phyloP scores from a whole-genome alignment of 2,329 filamentous ascomycete genomes.

The Scedosporium dehoogii region DNA sequence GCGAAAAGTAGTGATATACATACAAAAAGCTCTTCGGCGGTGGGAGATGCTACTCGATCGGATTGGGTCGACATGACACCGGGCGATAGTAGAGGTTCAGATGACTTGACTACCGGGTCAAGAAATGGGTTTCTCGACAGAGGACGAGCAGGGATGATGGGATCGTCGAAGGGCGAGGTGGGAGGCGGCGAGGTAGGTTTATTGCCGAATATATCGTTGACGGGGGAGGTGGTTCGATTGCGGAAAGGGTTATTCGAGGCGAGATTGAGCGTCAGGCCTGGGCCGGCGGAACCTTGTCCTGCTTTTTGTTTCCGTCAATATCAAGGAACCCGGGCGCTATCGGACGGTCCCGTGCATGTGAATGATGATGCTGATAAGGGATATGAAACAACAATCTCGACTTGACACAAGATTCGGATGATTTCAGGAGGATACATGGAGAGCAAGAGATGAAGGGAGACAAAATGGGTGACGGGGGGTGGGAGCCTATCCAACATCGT shows the following conservation, averaged over 20 bases:
- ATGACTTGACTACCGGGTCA: slow-evolving; percentile 32
- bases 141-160: slow-evolving; percentile 40
- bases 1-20: slow-evolving; percentile 25
- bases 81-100: slow-evolving; percentile 26
- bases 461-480: slow-evolving; percentile 11
- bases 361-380: slow-evolving; percentile 21
- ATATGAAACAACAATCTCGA: slow-evolving; percentile 37
- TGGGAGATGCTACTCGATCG: slow-evolving; percentile 36
- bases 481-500: background rate
- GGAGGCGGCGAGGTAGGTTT: slow-evolving; percentile 25
- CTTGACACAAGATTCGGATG: slow-evolving; percentile 32
- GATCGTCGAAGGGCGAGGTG: slow-evolving; percentile 51
- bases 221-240: slow-evolving; percentile 58
- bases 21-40: slow-evolving; percentile 69
- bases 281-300: slow-evolving; percentile 23
- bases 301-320: slow-evolving; percentile 11
- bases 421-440: slow-evolving; percentile 25
- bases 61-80: slow-evolving; percentile 40
- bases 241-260: slow-evolving; percentile 77
- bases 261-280: slow-evolving; percentile 53
- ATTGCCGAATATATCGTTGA: slow-evolving; percentile 13
- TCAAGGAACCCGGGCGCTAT: slow-evolving; percentile 11
- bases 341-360: slow-evolving; percentile 26
- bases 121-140: slow-evolving; percentile 69
- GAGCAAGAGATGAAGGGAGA: slow-evolving; percentile 10